These are phyloP conservation scores for Coniochaeta sp. DNA, from an alignment of 2,329 filamentous ascomycete species.

Conservation along the genomic window DNA sequence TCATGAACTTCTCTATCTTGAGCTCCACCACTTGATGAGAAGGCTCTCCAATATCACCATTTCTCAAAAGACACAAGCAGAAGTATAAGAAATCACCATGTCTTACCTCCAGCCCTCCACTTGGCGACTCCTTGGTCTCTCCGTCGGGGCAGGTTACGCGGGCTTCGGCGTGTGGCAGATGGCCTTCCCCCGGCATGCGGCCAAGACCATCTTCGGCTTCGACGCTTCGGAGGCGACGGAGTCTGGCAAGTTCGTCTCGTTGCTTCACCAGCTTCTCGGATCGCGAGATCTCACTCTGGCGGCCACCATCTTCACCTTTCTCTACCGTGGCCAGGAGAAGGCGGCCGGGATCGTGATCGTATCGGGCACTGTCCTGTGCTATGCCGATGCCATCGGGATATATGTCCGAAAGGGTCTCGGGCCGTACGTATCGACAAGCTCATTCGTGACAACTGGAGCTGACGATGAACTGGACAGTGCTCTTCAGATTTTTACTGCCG, in stretches of 20 bases:
- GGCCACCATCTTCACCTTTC: conserved; percentile 9
- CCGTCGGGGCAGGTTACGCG: conserved; percentile 8
- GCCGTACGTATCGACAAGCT: conserved; percentile 8
- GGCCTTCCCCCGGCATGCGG: not conserved
- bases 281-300: conserved; percentile 13
- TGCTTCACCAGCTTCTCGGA: conserved; percentile 11
- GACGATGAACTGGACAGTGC: conserved; percentile 3
- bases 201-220: conserved; percentile 1
- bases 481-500: not conserved
- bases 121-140: conserved; percentile 7
- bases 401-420: conserved; percentile 3
- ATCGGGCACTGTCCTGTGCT: conserved; percentile 11
- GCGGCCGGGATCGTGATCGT: conserved; percentile 15
- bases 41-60: no score
- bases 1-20: no score
- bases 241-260: conserved; percentile 3
- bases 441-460: conserved; percentile 11
- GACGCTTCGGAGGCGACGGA: not conserved
- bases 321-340: conserved; percentile 5
- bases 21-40: no score
- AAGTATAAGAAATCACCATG: conserved; percentile 6
- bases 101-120: conserved; percentile 17
- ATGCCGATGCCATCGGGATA: conserved; percentile 9
- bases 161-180: conserved; percentile 2
- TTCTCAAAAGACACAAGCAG: no score